Evolutionary conservation across 108 stramenopile species (phyloP), one percentile per base, ranked within the genome.

Genomic region (Nannochloropsis salina): DNA sequence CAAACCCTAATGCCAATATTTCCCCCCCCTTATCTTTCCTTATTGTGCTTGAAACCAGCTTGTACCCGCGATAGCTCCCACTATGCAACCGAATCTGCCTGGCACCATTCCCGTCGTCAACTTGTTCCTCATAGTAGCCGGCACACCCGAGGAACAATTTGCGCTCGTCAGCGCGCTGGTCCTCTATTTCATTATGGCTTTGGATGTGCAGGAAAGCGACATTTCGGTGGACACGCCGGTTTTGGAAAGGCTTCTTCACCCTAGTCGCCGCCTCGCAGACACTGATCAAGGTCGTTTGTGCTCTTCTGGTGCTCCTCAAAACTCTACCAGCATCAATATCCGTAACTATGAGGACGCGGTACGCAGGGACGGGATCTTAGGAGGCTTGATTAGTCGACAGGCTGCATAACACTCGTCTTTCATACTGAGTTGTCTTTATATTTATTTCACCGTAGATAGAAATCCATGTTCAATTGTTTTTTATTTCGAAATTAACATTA

Each of bases 281-380:
- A 2, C 4, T 8, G 6, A n/a, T n/a, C 61, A 74, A 74, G 61
- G 61, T 74, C 61, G 6, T 6, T 74, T 74, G 8, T 74, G 61
- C n/a, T n/a, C 61, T n/a, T n/a, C 3, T 6, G 61, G 8, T 74
- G 61, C 61, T 74, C 61, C 61, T n/a, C 61, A 74, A 6, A n/a
- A 74, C 61, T 15, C 15, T n/a, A 74, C 3, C 15, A 6, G 3
- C 61, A 74, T 74, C n/a, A n/a, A 3, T 15, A 15, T 74, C 8
- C 61, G 61, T n/a, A 74, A 74, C n/a, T 74, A 6, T 74, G 61
- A 74, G 20, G 61, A 74, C n/a, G 61, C n/a, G 61, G 61, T 74
- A 74, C 61, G 61, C n/a, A 31, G 31, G 31, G 31, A 31, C 31
- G 31, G 31, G 31, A 31, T 31, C 31, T 31, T 31, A 31, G 31